These are phyloP conservation scores for Boletus hoseneyae DNA, from an alignment of 1,284 basidiomycete species.

Conservation along the genomic window DNA sequence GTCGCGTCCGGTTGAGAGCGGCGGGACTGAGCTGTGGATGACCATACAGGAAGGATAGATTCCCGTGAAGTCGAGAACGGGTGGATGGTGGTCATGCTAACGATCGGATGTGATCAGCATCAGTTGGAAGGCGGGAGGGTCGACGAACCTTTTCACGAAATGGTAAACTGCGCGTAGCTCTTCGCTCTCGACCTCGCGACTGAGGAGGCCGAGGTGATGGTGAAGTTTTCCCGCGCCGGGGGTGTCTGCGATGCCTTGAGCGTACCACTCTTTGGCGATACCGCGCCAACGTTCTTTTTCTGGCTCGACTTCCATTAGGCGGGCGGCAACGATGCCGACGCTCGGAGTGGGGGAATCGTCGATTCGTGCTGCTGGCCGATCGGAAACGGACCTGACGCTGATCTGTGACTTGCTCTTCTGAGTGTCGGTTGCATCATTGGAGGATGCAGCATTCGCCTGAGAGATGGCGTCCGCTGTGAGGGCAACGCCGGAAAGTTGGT, in stretches of 20 bases:
- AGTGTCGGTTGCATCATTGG: constrained; percentile 18
- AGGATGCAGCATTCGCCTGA: constrained; percentile 33
- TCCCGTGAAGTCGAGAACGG: constrained; percentile 86
- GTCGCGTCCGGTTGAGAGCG: constrained; percentile 75
- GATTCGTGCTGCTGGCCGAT: constrained; percentile 52
- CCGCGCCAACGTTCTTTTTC: constrained; percentile 92
- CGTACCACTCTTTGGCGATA: constrained; percentile 93
- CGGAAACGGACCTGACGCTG: constrained; percentile 44
- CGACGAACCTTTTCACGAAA: constrained; percentile 85
- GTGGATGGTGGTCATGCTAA: constrained; percentile 84
- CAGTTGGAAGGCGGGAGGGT: not conserved
- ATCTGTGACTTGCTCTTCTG: constrained; percentile 28
- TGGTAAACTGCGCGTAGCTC: constrained; percentile 90
- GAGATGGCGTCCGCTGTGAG: constrained; percentile 50
- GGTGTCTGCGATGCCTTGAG: constrained; percentile 79
- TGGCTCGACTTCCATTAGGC: constrained; percentile 81
- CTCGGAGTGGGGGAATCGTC: constrained; percentile 70
- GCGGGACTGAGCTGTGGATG: constrained; percentile 66
- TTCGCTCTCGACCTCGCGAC: constrained; percentile 76
- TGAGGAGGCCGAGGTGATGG: constrained; percentile 90
- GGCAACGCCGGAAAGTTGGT: constrained; percentile 35
- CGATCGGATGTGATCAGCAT: constrained; percentile 7
- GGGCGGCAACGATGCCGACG: constrained; percentile 85
- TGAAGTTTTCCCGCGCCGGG: constrained; percentile 92
- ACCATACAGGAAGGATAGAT: constrained; percentile 84